Evolutionary conservation across 225 moss, liverwort and hornwort genomes (phyloP).

Genomic region (Sphagnum tenellum): DNA sequence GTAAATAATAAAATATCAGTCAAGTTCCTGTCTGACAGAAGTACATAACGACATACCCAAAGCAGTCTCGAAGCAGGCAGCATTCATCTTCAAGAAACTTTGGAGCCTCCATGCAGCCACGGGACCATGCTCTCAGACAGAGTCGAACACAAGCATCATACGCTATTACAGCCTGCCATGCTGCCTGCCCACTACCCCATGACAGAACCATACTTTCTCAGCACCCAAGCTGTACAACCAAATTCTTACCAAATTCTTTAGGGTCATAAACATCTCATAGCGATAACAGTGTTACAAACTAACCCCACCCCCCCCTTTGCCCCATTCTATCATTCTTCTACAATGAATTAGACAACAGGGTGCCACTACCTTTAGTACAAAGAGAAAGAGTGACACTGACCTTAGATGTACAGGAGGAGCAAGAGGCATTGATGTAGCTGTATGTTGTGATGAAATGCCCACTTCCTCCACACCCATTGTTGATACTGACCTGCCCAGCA

Average conservation of each 20-base stretch:
- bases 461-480: conserved; percentile 36
- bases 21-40: background rate
- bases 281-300: background rate
- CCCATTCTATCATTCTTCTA: background rate
- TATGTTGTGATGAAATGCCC: conserved; percentile 32
- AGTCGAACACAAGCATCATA: conserved; percentile 97
- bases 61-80: conserved; percentile 72
- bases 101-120: conserved; percentile 87
- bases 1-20: background rate
- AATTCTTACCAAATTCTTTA: background rate
- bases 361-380: background rate
- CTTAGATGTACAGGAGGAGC: conserved; percentile 55
- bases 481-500: conserved; percentile 36
- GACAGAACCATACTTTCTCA: no score
- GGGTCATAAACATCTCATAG: background rate
- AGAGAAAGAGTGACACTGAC: conserved; percentile 12
- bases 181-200: conserved; percentile 70
- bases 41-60: conserved; percentile 38
- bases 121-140: conserved; percentile 85
- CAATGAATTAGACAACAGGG: background rate
- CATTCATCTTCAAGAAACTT: conserved; percentile 91
- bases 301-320: background rate
- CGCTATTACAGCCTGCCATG: conserved; percentile 86
- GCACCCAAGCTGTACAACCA: no score
- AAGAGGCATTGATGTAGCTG: conserved; percentile 40